These are phyloP conservation scores for Petunia secreta DNA, from an alignment of 257 asterid species.

Conservation along the genomic window DNA sequence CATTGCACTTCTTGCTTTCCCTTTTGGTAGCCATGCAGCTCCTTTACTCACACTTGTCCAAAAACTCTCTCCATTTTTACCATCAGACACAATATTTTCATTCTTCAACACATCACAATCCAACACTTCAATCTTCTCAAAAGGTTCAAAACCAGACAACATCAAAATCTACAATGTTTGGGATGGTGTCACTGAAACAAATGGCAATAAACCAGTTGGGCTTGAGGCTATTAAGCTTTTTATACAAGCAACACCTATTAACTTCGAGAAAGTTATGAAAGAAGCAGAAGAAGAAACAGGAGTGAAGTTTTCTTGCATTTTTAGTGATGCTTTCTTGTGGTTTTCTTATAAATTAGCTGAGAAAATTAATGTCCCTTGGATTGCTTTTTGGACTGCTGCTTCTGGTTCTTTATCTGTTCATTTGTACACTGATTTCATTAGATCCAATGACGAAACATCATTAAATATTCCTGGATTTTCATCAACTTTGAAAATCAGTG, in stretches of 20 bases:
- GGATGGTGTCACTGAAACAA: constrained; percentile 55
- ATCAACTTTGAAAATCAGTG: constrained; percentile 38
- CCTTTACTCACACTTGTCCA: constrained; percentile 55
- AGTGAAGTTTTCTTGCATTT: constrained; percentile 45
- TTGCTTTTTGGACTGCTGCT: constrained; percentile 67
- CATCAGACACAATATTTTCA: constrained; percentile 42
- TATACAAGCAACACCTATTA: constrained; percentile 53
- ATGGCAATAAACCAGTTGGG: constrained; percentile 43
- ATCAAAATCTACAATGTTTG: constrained; percentile 46
- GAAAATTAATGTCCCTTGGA: constrained; percentile 61
- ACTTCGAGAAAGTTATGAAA: constrained; percentile 47
- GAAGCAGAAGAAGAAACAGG: constrained; percentile 58
- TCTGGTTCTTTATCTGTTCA: constrained; percentile 61
- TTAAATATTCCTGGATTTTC: constrained; percentile 59
- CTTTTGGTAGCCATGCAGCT: constrained; percentile 77
- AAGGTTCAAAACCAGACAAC: constrained; percentile 21
- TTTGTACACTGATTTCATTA: constrained; percentile 52
- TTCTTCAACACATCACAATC: constrained; percentile 58
- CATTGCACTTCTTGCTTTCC: constrained; percentile 75
- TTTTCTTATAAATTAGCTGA: constrained; percentile 62
- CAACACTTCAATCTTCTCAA: constrained; percentile 34
- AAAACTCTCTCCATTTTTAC: constrained; percentile 51
- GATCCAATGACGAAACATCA: constrained; percentile 30
- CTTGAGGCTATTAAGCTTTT: constrained; percentile 54
- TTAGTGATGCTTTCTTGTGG: constrained; percentile 70